A percentile compares a stretch with the other conserved stretches of the same genome.
Conservation (phyloP, 768 basidiomycete species). For the Podaxis sp. region DNA sequence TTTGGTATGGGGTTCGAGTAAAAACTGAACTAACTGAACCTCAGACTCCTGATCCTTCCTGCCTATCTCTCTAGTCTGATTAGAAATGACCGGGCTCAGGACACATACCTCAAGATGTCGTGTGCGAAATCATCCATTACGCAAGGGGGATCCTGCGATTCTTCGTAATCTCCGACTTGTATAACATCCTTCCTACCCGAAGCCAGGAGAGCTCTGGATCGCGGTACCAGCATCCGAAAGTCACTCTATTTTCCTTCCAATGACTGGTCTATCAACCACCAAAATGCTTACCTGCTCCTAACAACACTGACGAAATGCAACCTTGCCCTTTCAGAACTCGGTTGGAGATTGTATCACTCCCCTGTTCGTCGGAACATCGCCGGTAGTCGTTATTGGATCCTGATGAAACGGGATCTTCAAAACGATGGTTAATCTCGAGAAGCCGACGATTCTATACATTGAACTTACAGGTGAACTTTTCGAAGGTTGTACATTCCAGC, state of each 20-base stretch:
- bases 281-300: background rate
- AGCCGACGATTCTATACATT: background rate
- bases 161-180: background rate
- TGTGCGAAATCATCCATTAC: no score
- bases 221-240: background rate
- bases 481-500: background rate
- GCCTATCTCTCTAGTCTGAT: no score
- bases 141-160: background rate
- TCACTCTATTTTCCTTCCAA: background rate
- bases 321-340: background rate
- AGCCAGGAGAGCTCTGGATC: background rate
- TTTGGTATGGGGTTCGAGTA: no score
- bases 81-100: no score
- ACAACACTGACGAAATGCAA: background rate
- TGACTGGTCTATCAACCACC: background rate
- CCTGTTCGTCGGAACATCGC: background rate
- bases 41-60: no score
- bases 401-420: background rate
- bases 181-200: background rate
- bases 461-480: background rate
- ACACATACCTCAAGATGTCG: no score
- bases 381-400: background rate
- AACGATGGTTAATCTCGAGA: background rate
- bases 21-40: no score
- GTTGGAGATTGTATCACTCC: background rate